phyloP scores from a whole-genome alignment of 108 stramenopile species.

The Pseudonitzschia multistriata region DNA sequence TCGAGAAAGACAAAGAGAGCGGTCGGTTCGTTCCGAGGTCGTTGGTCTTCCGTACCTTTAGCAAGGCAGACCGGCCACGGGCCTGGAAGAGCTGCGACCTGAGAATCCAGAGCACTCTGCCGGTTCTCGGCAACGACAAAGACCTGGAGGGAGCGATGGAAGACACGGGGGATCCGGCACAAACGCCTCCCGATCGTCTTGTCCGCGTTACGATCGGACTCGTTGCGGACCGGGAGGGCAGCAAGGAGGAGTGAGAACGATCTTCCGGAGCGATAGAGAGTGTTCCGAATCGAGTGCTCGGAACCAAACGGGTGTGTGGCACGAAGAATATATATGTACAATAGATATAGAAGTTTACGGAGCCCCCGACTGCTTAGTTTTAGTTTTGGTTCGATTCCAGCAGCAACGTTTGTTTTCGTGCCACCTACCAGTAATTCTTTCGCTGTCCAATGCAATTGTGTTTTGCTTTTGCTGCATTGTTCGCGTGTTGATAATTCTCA shows the following conservation, averaged over 20 bases:
- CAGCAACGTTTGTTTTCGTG: no score
- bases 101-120: slow-evolving; percentile 73
- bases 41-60: slow-evolving; percentile 57
- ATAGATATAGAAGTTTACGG: no score
- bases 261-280: background rate
- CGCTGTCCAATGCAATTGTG: no score
- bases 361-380: no score
- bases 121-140: slow-evolving; percentile 39
- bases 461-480: no score
- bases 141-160: background rate
- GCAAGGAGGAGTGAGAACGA: background rate
- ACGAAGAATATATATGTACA: no score
- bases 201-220: background rate
- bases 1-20: slow-evolving; percentile 3
- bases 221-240: background rate
- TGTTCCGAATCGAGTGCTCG: no score
- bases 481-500: no score
- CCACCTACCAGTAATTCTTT: no score
- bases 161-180: background rate
- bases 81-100: slow-evolving; percentile 81
- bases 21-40: slow-evolving; percentile 30
- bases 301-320: no score
- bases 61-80: slow-evolving; percentile 53
- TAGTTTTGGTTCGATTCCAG: no score
- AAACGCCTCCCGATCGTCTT: background rate